Percentiles rank a stretch among this genome's conserved stretches.
Conservation (phyloP, 208 protist genomes). For the Trypanosoma boissoni region DNA sequence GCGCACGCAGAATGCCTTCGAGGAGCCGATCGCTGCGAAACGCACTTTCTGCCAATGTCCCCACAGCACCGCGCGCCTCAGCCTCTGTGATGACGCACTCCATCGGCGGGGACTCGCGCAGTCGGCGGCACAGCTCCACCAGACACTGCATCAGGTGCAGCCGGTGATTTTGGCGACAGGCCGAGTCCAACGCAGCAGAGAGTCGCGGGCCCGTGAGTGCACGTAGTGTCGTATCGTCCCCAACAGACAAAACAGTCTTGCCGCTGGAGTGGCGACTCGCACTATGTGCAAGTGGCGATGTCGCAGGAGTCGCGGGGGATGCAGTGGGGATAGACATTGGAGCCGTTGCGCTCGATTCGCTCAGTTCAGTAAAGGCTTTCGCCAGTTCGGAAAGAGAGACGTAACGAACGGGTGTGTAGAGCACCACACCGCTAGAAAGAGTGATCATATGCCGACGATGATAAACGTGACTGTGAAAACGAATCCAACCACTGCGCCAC, state of each 20-base stretch:
- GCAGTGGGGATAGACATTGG: neutral
- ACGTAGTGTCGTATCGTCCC: too few relatives aligned
- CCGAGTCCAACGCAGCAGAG: slow-evolving; percentile 26
- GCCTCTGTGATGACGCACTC: slow-evolving; percentile 9
- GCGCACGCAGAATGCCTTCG: slow-evolving; percentile 18
- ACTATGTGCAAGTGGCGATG: neutral
- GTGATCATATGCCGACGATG: neutral
- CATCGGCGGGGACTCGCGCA: slow-evolving; percentile 11
- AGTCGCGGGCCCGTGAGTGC: slow-evolving; percentile 28
- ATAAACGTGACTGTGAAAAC: neutral
- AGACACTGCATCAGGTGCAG: slow-evolving; percentile 54
- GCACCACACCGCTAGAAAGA: neutral
- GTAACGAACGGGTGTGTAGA: slow-evolving; percentile 3
- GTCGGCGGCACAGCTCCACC: slow-evolving; percentile 36
- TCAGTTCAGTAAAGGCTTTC: slow-evolving; percentile 43
- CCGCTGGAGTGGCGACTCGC: too few relatives aligned
- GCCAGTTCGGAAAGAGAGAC: slow-evolving; percentile 40
- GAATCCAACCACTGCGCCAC: too few relatives aligned
- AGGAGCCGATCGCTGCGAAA: slow-evolving; percentile 34
- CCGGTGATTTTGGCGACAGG: slow-evolving; percentile 26
- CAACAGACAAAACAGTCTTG: too few relatives aligned
- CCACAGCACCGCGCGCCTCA: slow-evolving; percentile 10
- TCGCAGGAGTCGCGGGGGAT: neutral
- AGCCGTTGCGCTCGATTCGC: slow-evolving; percentile 4
- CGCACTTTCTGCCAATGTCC: neutral